Conservation (phyloP, 805 yeast species). For the Hanseniaspora osmophila region DNA sequence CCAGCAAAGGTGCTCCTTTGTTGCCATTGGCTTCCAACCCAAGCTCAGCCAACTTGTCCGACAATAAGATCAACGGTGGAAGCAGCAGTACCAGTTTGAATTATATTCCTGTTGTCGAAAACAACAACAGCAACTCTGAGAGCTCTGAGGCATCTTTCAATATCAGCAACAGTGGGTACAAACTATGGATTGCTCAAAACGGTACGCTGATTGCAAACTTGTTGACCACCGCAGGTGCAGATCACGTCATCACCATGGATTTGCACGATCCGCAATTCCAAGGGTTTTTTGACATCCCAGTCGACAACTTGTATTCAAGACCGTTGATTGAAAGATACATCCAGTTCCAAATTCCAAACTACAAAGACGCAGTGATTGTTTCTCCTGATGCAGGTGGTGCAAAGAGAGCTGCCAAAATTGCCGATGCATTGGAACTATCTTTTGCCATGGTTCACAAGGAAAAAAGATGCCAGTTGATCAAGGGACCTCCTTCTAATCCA, state of each 20-base stretch:
- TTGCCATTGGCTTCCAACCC: constrained; percentile 22
- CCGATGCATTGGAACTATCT: constrained; percentile 75
- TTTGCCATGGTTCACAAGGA: constrained; percentile 95
- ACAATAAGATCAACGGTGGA: constrained; percentile 4
- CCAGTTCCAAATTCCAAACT: constrained; percentile 59
- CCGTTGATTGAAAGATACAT: constrained; percentile 83
- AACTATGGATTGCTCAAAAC: constrained; percentile 90
- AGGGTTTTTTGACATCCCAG: constrained; percentile 93
- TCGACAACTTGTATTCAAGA: constrained; percentile 81
- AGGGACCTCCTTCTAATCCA: constrained; percentile 22
- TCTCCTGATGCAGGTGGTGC: constrained; percentile 99
- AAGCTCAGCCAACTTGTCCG: constrained; percentile 1
- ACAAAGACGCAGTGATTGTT: constrained; percentile 74
- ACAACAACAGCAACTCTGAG: constrained; percentile 9
- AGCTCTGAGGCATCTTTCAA: constrained; percentile 21
- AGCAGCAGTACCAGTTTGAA: constrained; percentile 13
- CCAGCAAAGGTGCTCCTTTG: constrained; percentile 61
- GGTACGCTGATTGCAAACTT: constrained; percentile 86
- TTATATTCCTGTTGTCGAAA: constrained; percentile 24
- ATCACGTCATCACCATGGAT: constrained; percentile 94
- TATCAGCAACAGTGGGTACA: constrained; percentile 50
- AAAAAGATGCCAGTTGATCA: constrained; percentile 38
- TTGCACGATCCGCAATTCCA: constrained; percentile 96
- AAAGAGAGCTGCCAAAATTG: constrained; percentile 86
- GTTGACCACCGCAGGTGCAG: constrained; percentile 86